Base-by-base conservation (phyloP, 768 basidiomycete genomes). In the Boletus patriciae region DNA sequence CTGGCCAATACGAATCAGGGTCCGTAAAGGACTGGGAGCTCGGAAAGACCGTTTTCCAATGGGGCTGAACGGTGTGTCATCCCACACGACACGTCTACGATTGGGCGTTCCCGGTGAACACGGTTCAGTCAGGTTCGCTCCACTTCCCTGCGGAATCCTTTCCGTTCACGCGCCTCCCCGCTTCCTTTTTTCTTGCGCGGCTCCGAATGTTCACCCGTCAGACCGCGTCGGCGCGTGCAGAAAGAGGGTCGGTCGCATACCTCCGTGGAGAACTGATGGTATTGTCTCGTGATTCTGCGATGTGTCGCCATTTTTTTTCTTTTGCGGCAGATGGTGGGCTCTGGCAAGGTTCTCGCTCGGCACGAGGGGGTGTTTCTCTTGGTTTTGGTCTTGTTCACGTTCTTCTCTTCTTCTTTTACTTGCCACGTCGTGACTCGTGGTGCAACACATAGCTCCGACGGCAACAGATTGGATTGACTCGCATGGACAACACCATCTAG, bases 201-300 rank as follows among this genome's bases (percentile, higher is more conserved):
- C 54, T 31, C 10, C 29, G 27, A 52, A 37, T 31, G 36, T 21
- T 46, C 19, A 37, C 47, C 41, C 42, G 54, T 60, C 58, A 51
- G 40, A 53, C 15, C 19, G 19, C 46, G 43, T 43, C 49, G 43
- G 41, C 7, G 36, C 12, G 21, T 5, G 56, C n/a, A 21, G 33
- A 43, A 31, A 45, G 5, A 23, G 25, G 25, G 33, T 12, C 23
- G 33, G 49, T 33, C 9, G 23, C n/a, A 2, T 55, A 51, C 47
- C 54, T 52, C 52, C 57, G 57, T 52, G 55, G 52, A 49, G 66
- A 44, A 54, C n/a, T 10, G 33, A 41, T 41, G 27, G 46, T 50
- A 46, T 61, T n/a, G 3, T 11, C 7, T 1, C 9, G 55, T 16
- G 46, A 43, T 51, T 42, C 36, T 46, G 55, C 50, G 60, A 50